phyloP scores from a whole-genome alignment of 805 yeast species.

The Yarrowia sp. region DNA sequence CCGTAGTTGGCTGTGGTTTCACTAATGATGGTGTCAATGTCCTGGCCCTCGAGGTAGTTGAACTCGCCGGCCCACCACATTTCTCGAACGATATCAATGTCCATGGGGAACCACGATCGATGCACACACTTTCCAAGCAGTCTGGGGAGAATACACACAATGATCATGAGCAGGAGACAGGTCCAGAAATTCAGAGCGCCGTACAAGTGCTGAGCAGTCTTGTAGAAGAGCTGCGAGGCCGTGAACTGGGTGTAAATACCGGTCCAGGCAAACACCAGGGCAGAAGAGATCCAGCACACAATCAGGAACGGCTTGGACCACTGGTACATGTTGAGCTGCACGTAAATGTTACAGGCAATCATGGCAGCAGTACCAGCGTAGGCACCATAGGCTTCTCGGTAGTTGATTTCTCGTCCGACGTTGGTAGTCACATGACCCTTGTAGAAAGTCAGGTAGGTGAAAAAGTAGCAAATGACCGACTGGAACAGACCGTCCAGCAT shows the following conservation, averaged over 20 bases:
- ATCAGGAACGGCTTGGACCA: constrained; percentile 72
- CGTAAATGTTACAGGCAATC: constrained; percentile 63
- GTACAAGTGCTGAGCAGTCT: constrained; percentile 61
- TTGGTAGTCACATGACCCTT: constrained; percentile 43
- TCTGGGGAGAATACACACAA: constrained; percentile 55
- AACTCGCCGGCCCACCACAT: constrained; percentile 53
- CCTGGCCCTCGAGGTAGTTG: constrained; percentile 24
- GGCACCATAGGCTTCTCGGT: constrained; percentile 70
- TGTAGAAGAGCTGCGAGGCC: constrained; percentile 58
- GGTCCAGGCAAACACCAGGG: constrained; percentile 67
- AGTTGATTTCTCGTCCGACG: constrained; percentile 57
- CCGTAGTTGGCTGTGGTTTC: constrained; percentile 16
- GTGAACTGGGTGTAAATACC: constrained; percentile 67
- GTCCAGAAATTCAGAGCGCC: constrained; percentile 69
- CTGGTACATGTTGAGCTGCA: constrained; percentile 63
- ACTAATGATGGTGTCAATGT: constrained; percentile 2
- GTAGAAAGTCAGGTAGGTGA: constrained; percentile 60
- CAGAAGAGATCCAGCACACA: constrained; percentile 48
- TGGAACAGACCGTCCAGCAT: constrained; percentile 76
- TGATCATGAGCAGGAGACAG: constrained; percentile 52
- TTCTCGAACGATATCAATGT: constrained; percentile 70
- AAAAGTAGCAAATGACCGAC: constrained; percentile 64
- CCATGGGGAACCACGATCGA: constrained; percentile 59
- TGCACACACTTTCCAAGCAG: constrained; percentile 53
- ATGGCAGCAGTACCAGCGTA: constrained; percentile 60